Conservation (phyloP, 2,329 filamentous ascomycete species). For the Nemania sp. region DNA sequence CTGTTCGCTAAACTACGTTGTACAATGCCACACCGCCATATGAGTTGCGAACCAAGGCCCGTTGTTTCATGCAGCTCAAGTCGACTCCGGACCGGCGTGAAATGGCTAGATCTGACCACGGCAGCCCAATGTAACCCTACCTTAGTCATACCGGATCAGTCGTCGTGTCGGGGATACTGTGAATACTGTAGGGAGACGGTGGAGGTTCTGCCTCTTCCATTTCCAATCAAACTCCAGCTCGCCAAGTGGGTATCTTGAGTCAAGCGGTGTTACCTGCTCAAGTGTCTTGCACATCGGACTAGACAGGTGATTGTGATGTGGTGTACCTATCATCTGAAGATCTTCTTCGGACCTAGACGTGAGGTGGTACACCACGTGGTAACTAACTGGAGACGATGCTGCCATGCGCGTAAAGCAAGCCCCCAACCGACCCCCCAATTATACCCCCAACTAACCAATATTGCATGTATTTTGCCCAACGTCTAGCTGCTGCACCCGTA, state of each 20-base stretch:
- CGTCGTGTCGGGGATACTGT: constrained; percentile 1
- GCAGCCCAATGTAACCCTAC: constrained; percentile 26
- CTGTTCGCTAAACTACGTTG: constrained; percentile 2
- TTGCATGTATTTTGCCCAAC: not conserved
- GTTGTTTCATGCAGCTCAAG: constrained; percentile 23
- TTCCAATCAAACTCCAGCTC: constrained; percentile 1
- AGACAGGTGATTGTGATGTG: constrained; percentile 4
- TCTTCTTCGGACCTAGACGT: constrained; percentile 4
- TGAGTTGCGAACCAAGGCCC: constrained; percentile 14
- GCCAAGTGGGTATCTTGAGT: constrained; percentile 7
- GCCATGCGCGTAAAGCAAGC: constrained; percentile 9
- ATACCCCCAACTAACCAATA: constrained; percentile 1
- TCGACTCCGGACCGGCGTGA: constrained; percentile 24
- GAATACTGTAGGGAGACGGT: not conserved
- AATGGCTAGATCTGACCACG: constrained; percentile 22
- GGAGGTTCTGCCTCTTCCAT: not conserved
- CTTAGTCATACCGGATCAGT: constrained; percentile 16
- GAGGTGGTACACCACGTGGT: constrained; percentile 18
- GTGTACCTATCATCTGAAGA: not conserved
- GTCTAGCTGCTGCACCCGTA: not conserved
- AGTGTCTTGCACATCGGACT: not conserved
- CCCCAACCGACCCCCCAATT: no score
- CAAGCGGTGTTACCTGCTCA: not conserved
- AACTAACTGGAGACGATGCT: constrained; percentile 7
- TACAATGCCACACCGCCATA: constrained; percentile 25